phyloP scores from a whole-genome alignment of 2,329 filamentous ascomycete species.

The Xylaria digitata region DNA sequence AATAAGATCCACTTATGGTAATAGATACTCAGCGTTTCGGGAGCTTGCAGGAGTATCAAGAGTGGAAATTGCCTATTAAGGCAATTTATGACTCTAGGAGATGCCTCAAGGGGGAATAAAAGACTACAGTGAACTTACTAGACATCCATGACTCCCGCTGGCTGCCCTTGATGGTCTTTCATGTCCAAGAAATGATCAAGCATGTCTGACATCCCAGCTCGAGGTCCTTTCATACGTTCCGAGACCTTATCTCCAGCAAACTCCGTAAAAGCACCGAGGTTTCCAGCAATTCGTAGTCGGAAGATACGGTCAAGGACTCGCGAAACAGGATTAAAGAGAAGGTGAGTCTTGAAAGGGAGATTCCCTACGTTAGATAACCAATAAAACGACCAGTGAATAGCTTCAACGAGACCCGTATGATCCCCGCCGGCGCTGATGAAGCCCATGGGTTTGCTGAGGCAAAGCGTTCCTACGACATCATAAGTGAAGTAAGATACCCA shows the following conservation, averaged over 20 bases:
- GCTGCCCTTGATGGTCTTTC: neutral
- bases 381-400: neutral
- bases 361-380: neutral
- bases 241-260: neutral
- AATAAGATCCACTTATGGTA: too few species aligned
- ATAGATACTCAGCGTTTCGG: too few species aligned
- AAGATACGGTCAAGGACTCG: neutral
- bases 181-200: slow-evolving; percentile 8
- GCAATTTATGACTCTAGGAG: too few species aligned
- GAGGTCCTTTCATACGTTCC: neutral
- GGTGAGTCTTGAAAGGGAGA: neutral
- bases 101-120: too few species aligned
- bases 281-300: neutral
- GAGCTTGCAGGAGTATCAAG: too few species aligned
- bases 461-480: slow-evolving; percentile 2
- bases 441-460: slow-evolving; percentile 1
- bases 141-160: neutral
- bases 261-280: neutral
- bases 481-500: slow-evolving; percentile 8
- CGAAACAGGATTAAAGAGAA: neutral
- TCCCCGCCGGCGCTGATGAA: neutral
- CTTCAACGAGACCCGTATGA: neutral
- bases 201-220: neutral
- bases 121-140: neutral
- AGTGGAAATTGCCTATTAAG: too few species aligned